These are phyloP conservation scores for Cornus florida DNA, from an alignment of 148 eudicot species.

Conservation along the genomic window DNA sequence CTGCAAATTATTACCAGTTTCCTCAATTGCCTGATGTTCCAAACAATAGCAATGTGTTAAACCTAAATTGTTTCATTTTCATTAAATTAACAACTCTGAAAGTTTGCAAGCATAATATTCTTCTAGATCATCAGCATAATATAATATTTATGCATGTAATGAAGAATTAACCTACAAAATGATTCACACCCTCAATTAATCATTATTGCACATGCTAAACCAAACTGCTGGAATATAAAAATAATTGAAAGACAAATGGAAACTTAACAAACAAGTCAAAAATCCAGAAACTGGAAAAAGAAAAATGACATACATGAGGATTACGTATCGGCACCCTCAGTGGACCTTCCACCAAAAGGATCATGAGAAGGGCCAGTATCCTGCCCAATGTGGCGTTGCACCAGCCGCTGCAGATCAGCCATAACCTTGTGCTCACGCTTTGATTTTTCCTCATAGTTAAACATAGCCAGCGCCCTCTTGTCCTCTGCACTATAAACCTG, in stretches of 20 bases:
- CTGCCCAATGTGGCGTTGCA: constrained; percentile 81
- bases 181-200: background rate
- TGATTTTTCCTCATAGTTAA: constrained; percentile 91
- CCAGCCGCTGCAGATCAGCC: constrained; percentile 89
- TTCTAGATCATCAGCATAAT: no score
- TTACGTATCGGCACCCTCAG: constrained; percentile 67
- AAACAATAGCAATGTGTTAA: no score
- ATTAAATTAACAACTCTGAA: no score
- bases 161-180: background rate
- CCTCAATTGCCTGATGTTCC: no score
- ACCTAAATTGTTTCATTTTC: no score
- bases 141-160: no score
- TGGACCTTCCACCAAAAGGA: constrained; percentile 69
- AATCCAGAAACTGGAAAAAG: background rate
- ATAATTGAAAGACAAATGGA: background rate
- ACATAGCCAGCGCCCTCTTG: constrained; percentile 96
- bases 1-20: no score
- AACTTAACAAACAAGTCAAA: background rate
- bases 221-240: background rate
- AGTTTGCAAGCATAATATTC: no score
- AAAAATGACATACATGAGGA: constrained; percentile 15
- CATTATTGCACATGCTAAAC: background rate
- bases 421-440: constrained; percentile 94
- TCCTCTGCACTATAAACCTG: constrained; percentile 99
- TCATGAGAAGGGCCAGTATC: constrained; percentile 82